Conservation (phyloP, 306 rosid genomes). For the Lablab purpureus region DNA sequence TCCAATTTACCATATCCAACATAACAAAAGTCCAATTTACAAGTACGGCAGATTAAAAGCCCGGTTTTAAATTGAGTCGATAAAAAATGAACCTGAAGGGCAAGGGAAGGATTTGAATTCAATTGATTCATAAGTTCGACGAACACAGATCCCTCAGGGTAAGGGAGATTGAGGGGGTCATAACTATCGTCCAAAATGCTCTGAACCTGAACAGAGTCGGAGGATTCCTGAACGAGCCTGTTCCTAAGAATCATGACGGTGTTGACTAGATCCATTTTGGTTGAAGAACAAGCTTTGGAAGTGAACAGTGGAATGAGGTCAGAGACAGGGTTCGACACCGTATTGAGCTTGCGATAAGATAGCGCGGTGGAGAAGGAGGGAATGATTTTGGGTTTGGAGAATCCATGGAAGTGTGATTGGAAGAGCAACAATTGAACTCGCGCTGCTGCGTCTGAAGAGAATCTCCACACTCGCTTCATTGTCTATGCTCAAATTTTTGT, state of each 20-base stretch:
- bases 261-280: slow-evolving; percentile 20
- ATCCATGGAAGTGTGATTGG: slow-evolving; percentile 31
- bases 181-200: slow-evolving; percentile 47
- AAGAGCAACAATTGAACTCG: slow-evolving; percentile 47
- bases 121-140: slow-evolving; percentile 65
- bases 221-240: slow-evolving; percentile 48
- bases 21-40: not conserved
- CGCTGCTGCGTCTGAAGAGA: slow-evolving; percentile 55
- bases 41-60: not conserved
- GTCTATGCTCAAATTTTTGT: not conserved
- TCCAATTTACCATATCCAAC: not conserved
- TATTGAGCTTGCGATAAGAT: not conserved
- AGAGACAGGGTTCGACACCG: not conserved
- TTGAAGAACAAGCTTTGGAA: not conserved
- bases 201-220: slow-evolving; percentile 3
- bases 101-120: slow-evolving; percentile 60
- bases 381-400: slow-evolving; percentile 27
- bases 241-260: slow-evolving; percentile 45
- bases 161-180: slow-evolving; percentile 33
- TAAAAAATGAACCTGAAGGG: slow-evolving; percentile 53
- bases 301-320: slow-evolving; percentile 19
- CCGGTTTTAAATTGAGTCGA: not conserved
- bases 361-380: not conserved
- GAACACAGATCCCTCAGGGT: slow-evolving; percentile 33
- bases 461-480: slow-evolving; percentile 69